phyloP scores from a whole-genome alignment of 768 basidiomycete genomes.

The Amanita fuliginea region DNA sequence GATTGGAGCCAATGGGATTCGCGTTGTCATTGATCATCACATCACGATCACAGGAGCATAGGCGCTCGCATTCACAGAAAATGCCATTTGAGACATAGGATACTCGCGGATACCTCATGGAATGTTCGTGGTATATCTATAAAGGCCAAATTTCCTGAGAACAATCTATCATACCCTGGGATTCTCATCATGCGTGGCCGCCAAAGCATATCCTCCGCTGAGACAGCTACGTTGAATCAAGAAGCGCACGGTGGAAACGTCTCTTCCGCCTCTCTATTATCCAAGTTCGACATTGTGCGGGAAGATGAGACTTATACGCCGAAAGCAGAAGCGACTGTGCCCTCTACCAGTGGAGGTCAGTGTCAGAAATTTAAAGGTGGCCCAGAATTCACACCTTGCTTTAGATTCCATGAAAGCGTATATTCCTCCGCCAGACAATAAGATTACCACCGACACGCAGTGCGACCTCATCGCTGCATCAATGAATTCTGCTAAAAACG shows the following conservation, averaged over 20 bases:
- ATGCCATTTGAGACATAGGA: too few species aligned
- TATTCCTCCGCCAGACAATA: not conserved
- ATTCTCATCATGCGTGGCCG: not conserved
- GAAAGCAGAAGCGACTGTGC: not conserved
- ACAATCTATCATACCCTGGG: not conserved
- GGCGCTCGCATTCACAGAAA: too few species aligned
- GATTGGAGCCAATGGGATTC: too few species aligned
- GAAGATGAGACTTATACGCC: not conserved
- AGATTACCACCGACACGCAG: not conserved
- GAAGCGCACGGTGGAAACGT: too few species aligned
- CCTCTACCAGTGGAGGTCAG: not conserved
- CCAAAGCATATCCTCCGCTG: too few species aligned
- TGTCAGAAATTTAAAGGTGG: not conserved
- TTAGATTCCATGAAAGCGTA: not conserved
- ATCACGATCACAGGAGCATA: too few species aligned
- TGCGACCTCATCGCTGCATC: too few species aligned
- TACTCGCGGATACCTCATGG: not conserved
- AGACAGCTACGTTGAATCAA: too few species aligned
- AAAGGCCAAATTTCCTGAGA: not conserved
- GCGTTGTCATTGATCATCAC: too few species aligned
- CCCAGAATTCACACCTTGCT: not conserved
- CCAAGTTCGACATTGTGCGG: too few species aligned
- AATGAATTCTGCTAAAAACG: not conserved
- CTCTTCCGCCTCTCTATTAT: too few species aligned
- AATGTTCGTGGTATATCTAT: not conserved